Base-by-base conservation (phyloP, 441 rosid species). In the Populus hybrid region DNA sequence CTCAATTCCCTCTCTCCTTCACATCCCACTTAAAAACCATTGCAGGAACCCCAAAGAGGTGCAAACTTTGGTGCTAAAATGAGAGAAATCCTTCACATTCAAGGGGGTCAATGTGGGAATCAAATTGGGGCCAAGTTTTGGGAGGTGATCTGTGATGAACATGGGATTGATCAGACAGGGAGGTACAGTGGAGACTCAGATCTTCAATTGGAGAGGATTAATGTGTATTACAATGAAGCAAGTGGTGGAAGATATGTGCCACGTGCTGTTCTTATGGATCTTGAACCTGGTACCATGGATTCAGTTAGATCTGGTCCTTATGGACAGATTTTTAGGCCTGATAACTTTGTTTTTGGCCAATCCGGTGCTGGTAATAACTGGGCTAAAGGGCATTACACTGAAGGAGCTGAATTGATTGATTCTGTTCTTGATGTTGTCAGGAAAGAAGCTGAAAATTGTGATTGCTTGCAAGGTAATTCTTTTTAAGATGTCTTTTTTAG, bases 221-320 rank as follows among this genome's bases (percentile, higher is more conserved):
- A 86, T 66, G 89, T 86, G 42, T 86, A 86, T 75, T 86, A 84
- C 71, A 86, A 86, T 69, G 87, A 86, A 75, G 87, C 89, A 46
- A 84, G 82, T 65, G 89, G 89, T 19, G 89, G 89, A 0, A 50
- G 89, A 72, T 84, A 79, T 38, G 89, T 86, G 4, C 89, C 89
- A 4, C 87, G 89, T 50, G 89, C 89, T n/a, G 89, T 86, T 2
- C 86, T 86, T 65, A 84, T 87, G 89, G 89, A 87, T 83, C 86
- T 87, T 38, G 89, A 87, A 73, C 89, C 89, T 14, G 89, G 89
- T 1, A 87, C 89, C 36, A 87, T 87, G 89, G 86, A 87, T 75
- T 83, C 87, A 7, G 61, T 87, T 66, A 82, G 89, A 87, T 87
- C 89, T 53, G 89, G 89, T 2, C 89, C 84, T 0, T 87, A 53